Percentiles rank a stretch among this genome's conserved stretches.
Evolutionary conservation across 2,329 filamentous ascomycete species (phyloP).

Genomic region (Microdochium bolleyi): DNA sequence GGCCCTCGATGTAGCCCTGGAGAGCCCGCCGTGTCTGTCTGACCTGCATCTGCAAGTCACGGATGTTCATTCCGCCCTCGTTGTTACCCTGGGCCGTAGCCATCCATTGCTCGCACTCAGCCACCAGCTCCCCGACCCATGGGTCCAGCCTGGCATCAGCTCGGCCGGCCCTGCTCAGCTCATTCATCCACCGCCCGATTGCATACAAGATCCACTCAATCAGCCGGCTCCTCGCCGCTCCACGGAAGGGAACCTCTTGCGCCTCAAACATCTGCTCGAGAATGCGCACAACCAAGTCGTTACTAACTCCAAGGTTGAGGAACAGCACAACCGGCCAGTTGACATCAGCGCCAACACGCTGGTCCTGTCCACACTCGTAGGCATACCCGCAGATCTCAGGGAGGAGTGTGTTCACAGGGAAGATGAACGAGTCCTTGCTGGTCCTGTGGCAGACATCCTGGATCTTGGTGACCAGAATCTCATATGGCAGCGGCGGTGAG

Average conservation of each 20-base stretch:
- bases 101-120: conserved; percentile 38
- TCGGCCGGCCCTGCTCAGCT: conserved; percentile 21
- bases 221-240: conserved; percentile 37
- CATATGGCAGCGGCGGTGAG: conserved; percentile 53
- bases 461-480: conserved; percentile 57
- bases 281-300: conserved; percentile 46
- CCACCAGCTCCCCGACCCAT: conserved; percentile 30
- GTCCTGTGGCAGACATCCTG: conserved; percentile 59
- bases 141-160: conserved; percentile 17
- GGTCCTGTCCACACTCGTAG: conserved; percentile 49
- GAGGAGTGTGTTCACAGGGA: conserved; percentile 53
- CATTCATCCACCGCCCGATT: conserved; percentile 36
- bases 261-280: conserved; percentile 50
- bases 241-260: conserved; percentile 51
- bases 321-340: conserved; percentile 51
- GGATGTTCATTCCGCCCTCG: conserved; percentile 34
- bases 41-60: conserved; percentile 32
- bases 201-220: conserved; percentile 46
- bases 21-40: conserved; percentile 35
- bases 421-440: conserved; percentile 57
- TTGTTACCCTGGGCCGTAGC: conserved; percentile 28
- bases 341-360: conserved; percentile 46
- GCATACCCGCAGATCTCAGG: conserved; percentile 57
- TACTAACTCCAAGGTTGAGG: conserved; percentile 45
- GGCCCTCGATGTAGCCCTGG: conserved; percentile 31